Evolutionary conservation across 176 grass and related monocot species (phyloP).

Genomic region (Carex myosuroides): DNA sequence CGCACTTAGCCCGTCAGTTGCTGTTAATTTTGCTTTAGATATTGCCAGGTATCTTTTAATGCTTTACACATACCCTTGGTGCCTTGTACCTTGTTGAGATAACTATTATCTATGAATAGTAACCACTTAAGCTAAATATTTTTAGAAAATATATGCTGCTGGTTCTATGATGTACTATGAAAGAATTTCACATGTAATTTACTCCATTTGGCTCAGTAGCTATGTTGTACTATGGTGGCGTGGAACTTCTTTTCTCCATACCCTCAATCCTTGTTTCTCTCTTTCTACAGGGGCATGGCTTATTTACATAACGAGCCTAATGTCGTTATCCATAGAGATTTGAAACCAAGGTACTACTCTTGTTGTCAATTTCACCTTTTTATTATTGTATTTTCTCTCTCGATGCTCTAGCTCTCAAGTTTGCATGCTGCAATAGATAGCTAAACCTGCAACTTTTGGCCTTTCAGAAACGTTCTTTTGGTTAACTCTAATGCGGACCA

Average conservation of each 20-base stretch:
- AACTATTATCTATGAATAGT: not conserved
- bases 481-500: slow-evolving; percentile 93
- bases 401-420: slow-evolving; percentile 10
- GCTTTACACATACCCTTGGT: slow-evolving; percentile 9
- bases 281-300: slow-evolving; percentile 78
- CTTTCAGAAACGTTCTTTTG: slow-evolving; percentile 87
- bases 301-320: slow-evolving; percentile 99
- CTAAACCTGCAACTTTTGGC: slow-evolving; percentile 23
- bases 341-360: slow-evolving; percentile 79
- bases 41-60: slow-evolving; percentile 75
- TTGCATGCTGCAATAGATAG: not conserved
- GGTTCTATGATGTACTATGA: not conserved
- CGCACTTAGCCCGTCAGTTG: slow-evolving; percentile 45
- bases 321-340: slow-evolving; percentile 92
- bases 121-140: not conserved
- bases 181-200: too few relatives aligned
- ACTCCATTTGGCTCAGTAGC: not conserved
- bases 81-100: not conserved
- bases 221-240: not conserved
- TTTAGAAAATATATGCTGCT: not conserved
- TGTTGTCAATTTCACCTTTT: slow-evolving; percentile 4
- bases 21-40: slow-evolving; percentile 86
- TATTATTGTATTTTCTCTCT: not conserved
- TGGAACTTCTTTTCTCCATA: slow-evolving; percentile 2
- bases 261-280: slow-evolving; percentile 17